Conservation (phyloP, 108 stramenopile genomes). For the Stephanodiscus triporus region DNA sequence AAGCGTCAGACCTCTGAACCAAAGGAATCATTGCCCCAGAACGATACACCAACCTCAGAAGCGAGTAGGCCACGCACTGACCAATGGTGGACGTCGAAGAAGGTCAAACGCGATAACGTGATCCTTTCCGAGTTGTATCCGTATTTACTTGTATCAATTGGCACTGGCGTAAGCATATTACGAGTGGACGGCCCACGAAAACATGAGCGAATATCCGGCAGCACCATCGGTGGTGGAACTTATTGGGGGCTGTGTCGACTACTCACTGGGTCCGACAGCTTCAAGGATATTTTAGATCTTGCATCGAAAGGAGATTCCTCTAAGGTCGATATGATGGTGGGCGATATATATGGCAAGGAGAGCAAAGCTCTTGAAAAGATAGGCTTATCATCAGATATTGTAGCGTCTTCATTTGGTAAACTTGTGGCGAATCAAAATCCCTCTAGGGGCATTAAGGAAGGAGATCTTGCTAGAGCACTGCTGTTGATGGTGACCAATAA, state of each 20-base stretch:
- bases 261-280: conserved; percentile 89
- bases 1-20: conserved; percentile 8
- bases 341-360: conserved; percentile 96
- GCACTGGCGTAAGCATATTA: conserved; percentile 95
- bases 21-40: conserved; percentile 12
- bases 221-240: conserved; percentile 98
- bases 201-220: conserved; percentile 97
- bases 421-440: conserved; percentile 89
- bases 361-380: conserved; percentile 89
- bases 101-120: conserved; percentile 83
- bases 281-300: conserved; percentile 89
- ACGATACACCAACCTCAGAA: conserved; percentile 10
- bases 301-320: conserved; percentile 92
- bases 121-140: conserved; percentile 79
- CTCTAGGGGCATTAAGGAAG: conserved; percentile 79
- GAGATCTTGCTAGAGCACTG: conserved; percentile 95
- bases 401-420: conserved; percentile 99
- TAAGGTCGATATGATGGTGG: conserved; percentile 93
- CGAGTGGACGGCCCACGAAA: conserved; percentile 93
- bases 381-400: conserved; percentile 84
- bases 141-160: conserved; percentile 96
- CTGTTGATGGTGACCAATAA: conserved; percentile 98
- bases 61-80: conserved; percentile 45
- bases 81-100: conserved; percentile 88
- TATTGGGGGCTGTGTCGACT: conserved; percentile 98